phyloP scores from a whole-genome alignment of 1,139 yeast species.

The Martiniozyma asiatica region DNA sequence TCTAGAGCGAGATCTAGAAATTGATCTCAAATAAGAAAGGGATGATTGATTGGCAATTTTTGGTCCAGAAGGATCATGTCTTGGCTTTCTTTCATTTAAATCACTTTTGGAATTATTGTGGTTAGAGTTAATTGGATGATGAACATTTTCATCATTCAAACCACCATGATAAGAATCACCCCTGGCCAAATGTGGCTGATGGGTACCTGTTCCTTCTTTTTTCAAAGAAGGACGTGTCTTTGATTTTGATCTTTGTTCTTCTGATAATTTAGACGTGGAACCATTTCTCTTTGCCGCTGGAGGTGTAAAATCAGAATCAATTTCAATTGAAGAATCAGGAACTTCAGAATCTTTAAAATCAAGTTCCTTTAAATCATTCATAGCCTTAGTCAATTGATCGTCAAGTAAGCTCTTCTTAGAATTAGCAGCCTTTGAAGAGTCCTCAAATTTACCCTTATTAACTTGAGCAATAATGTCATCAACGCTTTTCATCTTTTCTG shows the following conservation, averaged over 20 bases:
- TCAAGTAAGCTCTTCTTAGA: constrained; percentile 12
- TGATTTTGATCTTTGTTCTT: constrained; percentile 18
- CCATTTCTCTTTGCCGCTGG: constrained; percentile 31
- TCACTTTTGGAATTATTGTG: constrained; percentile 8
- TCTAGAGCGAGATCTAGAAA: constrained; percentile 53
- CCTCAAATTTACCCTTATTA: constrained; percentile 15
- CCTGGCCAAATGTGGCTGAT: constrained; percentile 48
- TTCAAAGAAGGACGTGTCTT: constrained; percentile 17
- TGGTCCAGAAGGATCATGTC: constrained; percentile 20
- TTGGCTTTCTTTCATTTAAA: constrained; percentile 21
- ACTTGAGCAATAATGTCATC: constrained; percentile 18
- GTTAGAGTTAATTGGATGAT: constrained; percentile 8
- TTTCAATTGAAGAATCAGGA: constrained; percentile 23
- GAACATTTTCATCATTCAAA: constrained; percentile 18
- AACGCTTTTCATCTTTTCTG: constrained; percentile 18
- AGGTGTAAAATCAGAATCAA: constrained; percentile 23
- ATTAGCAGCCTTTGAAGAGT: constrained; percentile 9
- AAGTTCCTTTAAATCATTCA: constrained; percentile 9
- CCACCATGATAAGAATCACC: constrained; percentile 53
- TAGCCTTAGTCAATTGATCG: constrained; percentile 15
- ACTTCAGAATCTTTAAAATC: constrained; percentile 13
- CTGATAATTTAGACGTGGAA: constrained; percentile 32
- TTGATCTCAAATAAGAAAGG: constrained; percentile 40
- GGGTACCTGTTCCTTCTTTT: constrained; percentile 21
- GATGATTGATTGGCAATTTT: constrained; percentile 18